Evolutionary conservation across 2,329 filamentous ascomycete species (phyloP).

Genomic region (Fusarium continuum): DNA sequence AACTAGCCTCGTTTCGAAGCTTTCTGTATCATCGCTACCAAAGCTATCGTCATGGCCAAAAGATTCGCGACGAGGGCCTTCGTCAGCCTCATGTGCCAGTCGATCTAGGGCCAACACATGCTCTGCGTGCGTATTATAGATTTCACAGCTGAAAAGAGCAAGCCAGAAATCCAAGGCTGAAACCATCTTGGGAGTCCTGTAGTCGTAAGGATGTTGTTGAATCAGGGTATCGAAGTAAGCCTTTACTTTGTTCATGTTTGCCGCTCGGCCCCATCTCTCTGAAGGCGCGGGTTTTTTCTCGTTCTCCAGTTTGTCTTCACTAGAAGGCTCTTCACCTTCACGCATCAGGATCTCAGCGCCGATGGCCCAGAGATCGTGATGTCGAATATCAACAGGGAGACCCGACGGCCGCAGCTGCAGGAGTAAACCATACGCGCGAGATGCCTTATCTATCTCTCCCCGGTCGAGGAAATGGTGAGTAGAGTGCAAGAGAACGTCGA

Average conservation of each 20-base stretch:
- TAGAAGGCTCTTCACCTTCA: conserved; percentile 53
- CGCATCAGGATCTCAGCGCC: conserved; percentile 86
- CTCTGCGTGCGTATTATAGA: conserved; percentile 76
- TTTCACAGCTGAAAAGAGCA: conserved; percentile 81
- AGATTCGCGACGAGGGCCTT: conserved; percentile 26
- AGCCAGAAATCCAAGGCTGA: conserved; percentile 83
- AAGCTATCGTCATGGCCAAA: conserved; percentile 33
- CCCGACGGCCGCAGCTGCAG: conserved; percentile 60
- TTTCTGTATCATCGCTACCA: conserved; percentile 32
- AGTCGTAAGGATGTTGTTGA: conserved; percentile 77
- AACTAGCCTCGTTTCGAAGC: conserved; percentile 29
- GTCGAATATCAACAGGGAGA: conserved; percentile 71
- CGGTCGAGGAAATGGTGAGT: conserved; percentile 77
- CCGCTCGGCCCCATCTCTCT: conserved; percentile 54
- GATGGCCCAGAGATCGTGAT: conserved; percentile 79
- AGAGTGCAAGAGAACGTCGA: conserved; percentile 73
- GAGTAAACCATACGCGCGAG: conserved; percentile 78
- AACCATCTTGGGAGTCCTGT: conserved; percentile 64
- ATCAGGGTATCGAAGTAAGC: conserved; percentile 82
- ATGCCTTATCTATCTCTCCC: conserved; percentile 76
- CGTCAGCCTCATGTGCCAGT: conserved; percentile 45
- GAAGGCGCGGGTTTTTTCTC: not conserved
- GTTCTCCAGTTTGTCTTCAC: conserved; percentile 1
- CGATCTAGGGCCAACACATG: conserved; percentile 56
- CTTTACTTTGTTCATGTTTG: conserved; percentile 57